Conservation (phyloP, 768 basidiomycete species). For the Ephemerocybe angulata region DNA sequence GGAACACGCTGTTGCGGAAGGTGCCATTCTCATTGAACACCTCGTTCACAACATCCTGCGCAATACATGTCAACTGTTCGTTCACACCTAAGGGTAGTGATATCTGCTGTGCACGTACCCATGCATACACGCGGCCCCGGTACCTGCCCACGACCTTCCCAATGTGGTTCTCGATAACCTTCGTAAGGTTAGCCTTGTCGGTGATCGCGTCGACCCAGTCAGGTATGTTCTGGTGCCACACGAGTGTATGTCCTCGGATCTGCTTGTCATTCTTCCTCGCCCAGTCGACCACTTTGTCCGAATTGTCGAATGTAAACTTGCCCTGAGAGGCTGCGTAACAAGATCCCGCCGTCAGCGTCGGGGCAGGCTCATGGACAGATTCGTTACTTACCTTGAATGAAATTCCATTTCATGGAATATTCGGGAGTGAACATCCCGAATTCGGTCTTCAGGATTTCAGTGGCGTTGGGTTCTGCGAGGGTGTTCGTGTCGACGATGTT, state of each 20-base stretch:
- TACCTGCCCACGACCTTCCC: constrained; percentile 34
- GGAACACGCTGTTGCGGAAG: constrained; percentile 36
- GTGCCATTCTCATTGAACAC: constrained; percentile 43
- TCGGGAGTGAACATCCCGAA: constrained; percentile 40
- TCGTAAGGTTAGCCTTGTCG: constrained; percentile 27
- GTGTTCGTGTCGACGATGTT: constrained; percentile 20
- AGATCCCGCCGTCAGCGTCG: not conserved
- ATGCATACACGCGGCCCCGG: constrained; percentile 34
- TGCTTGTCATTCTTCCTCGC: constrained; percentile 36
- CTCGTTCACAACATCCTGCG: constrained; percentile 28
- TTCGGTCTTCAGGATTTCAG: constrained; percentile 29
- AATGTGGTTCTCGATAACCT: constrained; percentile 37
- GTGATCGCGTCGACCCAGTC: constrained; percentile 27
- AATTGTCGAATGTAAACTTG: too few species aligned
- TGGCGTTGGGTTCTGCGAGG: constrained; percentile 29
- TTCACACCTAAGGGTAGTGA: too few species aligned
- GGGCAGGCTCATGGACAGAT: not conserved
- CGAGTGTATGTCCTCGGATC: constrained; percentile 39
- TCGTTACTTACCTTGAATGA: too few species aligned
- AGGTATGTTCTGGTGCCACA: constrained; percentile 33
- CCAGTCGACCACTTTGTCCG: constrained; percentile 40
- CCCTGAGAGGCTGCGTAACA: too few species aligned
- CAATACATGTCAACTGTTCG: too few species aligned
- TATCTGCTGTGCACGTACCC: too few species aligned
- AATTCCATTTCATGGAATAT: constrained; percentile 36